phyloP scores from a whole-genome alignment of 163 green algal species.

The Chlamydomonas reinhardtii region DNA sequence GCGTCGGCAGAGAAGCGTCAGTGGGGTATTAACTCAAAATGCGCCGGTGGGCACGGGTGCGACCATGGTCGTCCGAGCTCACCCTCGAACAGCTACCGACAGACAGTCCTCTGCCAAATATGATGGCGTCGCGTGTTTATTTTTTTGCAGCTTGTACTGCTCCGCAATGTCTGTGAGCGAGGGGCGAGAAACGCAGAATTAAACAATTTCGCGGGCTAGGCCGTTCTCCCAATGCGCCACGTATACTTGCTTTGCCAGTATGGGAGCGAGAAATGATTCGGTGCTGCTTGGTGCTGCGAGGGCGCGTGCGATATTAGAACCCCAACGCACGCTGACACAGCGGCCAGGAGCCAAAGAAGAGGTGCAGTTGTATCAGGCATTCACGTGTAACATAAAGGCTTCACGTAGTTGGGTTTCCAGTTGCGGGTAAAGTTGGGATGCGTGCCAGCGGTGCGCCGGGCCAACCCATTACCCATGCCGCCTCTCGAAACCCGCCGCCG shows the following conservation, averaged over 20 bases:
- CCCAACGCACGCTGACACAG: slow-evolving; percentile 8
- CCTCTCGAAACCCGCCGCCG: too few species aligned
- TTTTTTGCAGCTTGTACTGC: neutral
- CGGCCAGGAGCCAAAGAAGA: slow-evolving; percentile 1
- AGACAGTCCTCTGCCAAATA: slow-evolving; percentile 14
- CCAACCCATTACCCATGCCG: too few species aligned
- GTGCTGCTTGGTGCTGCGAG: neutral
- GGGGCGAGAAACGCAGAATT: neutral
- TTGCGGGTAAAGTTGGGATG: too few species aligned
- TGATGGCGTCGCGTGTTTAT: neutral
- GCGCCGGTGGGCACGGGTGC: too few species aligned
- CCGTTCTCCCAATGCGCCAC: too few species aligned
- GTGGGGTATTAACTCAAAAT: too few species aligned
- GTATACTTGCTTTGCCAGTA: slow-evolving; percentile 42
- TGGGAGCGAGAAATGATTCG: neutral
- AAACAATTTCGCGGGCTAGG: too few species aligned
- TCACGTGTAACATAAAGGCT: neutral
- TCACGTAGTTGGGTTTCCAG: too few species aligned
- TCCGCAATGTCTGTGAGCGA: slow-evolving; percentile 13
- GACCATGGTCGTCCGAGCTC: too few species aligned
- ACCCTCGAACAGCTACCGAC: neutral
- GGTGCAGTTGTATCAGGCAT: neutral
- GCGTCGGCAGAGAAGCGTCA: neutral
- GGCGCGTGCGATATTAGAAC: neutral
- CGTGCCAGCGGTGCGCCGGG: too few species aligned